phyloP scores from a whole-genome alignment of 306 rosid species.

The Dalbergia cochinchinensis region DNA sequence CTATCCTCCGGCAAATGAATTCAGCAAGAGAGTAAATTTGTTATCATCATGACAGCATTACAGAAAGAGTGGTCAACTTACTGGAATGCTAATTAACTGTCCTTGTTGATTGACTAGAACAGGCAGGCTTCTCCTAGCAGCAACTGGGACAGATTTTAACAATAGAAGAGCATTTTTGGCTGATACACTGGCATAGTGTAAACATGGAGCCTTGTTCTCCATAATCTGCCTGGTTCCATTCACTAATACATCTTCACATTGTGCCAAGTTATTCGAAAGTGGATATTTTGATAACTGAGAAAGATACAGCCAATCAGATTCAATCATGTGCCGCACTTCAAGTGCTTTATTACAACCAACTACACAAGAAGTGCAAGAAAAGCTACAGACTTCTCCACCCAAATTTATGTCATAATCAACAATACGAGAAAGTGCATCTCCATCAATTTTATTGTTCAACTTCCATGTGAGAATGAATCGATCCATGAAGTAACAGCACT shows the following conservation, averaged over 20 bases:
- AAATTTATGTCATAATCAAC: conserved; percentile 39
- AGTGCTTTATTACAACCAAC: conserved; percentile 44
- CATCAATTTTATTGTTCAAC: conserved; percentile 49
- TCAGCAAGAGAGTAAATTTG: background rate
- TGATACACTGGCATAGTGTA: conserved; percentile 61
- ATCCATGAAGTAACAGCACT: conserved; percentile 79
- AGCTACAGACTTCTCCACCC: conserved; percentile 36
- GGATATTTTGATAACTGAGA: conserved; percentile 59
- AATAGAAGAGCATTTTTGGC: conserved; percentile 68
- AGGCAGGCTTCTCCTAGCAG: conserved; percentile 89
- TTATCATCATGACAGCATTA: background rate
- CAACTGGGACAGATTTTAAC: conserved; percentile 76
- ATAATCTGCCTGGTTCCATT: conserved; percentile 43
- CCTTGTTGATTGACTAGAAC: conserved; percentile 76
- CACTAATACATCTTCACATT: conserved; percentile 19
- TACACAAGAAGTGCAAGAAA: conserved; percentile 54
- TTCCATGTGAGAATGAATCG: conserved; percentile 79
- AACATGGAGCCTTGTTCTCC: conserved; percentile 53
- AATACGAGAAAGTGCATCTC: conserved; percentile 42
- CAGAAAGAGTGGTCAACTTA: conserved; percentile 50
- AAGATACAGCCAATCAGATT: conserved; percentile 92
- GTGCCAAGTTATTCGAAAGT: conserved; percentile 44
- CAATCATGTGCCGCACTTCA: conserved; percentile 76
- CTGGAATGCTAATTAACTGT: conserved; percentile 77
- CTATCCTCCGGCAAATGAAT: conserved; percentile 1